These are phyloP conservation scores for Ustilago esculenta DNA, from an alignment of 1,284 basidiomycete species.

Conservation along the genomic window DNA sequence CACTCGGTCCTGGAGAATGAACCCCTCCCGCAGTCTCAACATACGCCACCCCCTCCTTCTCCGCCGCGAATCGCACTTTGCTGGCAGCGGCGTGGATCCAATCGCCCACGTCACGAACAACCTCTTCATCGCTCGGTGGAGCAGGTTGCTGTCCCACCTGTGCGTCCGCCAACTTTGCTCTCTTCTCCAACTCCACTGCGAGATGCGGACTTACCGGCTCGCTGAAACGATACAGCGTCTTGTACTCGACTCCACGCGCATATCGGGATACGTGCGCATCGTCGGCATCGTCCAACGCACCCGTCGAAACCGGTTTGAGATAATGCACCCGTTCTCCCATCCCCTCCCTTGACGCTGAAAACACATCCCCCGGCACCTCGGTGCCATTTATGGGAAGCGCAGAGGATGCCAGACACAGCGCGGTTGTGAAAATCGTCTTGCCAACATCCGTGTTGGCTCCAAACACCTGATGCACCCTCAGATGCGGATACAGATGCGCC, in stretches of 20 bases:
- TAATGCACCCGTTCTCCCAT: slow-evolving; percentile 57
- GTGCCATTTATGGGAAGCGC: slow-evolving; percentile 37
- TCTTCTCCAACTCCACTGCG: slow-evolving; percentile 76
- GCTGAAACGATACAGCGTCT: slow-evolving; percentile 83
- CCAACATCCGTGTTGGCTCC: slow-evolving; percentile 67
- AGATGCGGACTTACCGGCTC: slow-evolving; percentile 94
- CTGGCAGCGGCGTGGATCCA: slow-evolving; percentile 74
- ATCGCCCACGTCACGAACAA: slow-evolving; percentile 76
- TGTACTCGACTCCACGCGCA: slow-evolving; percentile 68
- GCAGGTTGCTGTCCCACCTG: slow-evolving; percentile 17
- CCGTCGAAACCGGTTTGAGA: slow-evolving; percentile 65
- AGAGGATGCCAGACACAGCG: slow-evolving; percentile 59
- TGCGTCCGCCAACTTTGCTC: slow-evolving; percentile 57
- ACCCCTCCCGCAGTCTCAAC: slow-evolving; percentile 96
- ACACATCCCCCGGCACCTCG: no score
- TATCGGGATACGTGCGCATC: slow-evolving; percentile 52
- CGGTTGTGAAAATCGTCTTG: slow-evolving; percentile 67
- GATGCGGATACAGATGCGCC: slow-evolving; percentile 50
- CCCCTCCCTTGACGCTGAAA: slow-evolving; percentile 16
- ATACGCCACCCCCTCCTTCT: slow-evolving; percentile 72
- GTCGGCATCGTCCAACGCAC: slow-evolving; percentile 52
- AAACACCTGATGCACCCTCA: slow-evolving; percentile 62
- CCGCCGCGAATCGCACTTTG: not conserved
- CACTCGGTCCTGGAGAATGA: slow-evolving; percentile 87
- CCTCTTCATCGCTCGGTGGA: slow-evolving; percentile 72